phyloP scores from a whole-genome alignment of 1,139 yeast genomes.

The Yamadazyma taylorii region DNA sequence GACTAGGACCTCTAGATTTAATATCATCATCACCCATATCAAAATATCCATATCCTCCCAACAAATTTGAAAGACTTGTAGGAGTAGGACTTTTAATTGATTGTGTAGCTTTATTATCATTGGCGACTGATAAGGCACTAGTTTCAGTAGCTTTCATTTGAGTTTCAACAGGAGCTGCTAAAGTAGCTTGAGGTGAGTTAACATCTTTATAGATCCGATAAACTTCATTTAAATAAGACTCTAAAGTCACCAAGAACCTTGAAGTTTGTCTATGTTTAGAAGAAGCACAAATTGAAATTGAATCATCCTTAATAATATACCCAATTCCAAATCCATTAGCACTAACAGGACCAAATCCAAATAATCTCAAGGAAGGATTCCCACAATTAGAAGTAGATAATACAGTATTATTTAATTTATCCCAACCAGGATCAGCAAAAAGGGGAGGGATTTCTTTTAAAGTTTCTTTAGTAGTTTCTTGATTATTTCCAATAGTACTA shows the following conservation, averaged over 20 bases:
- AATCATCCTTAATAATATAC: conserved; percentile 82
- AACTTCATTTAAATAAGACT: conserved; percentile 66
- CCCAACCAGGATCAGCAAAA: conserved; percentile 74
- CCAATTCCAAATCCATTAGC: conserved; percentile 93
- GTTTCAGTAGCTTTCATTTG: conserved; percentile 5
- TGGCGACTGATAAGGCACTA: conserved; percentile 2
- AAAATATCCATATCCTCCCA: conserved; percentile 81
- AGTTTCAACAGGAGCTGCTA: conserved; percentile 18
- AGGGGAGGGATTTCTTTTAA: conserved; percentile 38
- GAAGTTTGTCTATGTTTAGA: conserved; percentile 90
- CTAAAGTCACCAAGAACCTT: conserved; percentile 74
- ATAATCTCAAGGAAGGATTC: conserved; percentile 80
- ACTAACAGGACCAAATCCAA: conserved; percentile 92
- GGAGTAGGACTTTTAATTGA: conserved; percentile 16
- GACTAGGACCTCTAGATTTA: conserved; percentile 69
- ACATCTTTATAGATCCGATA: conserved; percentile 54
- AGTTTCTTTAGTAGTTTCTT: conserved; percentile 12
- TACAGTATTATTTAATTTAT: conserved; percentile 56
- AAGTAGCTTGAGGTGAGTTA: conserved; percentile 16
- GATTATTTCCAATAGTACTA: conserved; percentile 23
- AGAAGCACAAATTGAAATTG: conserved; percentile 82
- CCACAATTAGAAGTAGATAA: conserved; percentile 57
- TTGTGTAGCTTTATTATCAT: conserved; percentile 6
- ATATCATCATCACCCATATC: conserved; percentile 72
- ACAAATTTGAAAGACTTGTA: conserved; percentile 42